Conservation (phyloP, 2,329 filamentous ascomycete genomes). For the Fusarium aywerte region DNA sequence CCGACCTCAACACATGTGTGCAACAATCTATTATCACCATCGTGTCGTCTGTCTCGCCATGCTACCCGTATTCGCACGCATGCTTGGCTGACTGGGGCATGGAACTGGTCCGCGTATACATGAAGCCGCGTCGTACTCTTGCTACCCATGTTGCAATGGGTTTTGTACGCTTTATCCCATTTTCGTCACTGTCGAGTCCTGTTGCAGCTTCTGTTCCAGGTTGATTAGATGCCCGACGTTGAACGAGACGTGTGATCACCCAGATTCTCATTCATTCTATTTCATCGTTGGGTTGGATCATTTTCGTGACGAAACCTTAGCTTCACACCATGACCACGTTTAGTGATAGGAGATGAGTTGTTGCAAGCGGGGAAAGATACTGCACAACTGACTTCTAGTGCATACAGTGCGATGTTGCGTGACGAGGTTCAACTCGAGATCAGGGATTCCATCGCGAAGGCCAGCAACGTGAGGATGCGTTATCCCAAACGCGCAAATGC, state of each 20-base stretch:
- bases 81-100: conserved; percentile 19
- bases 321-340: conserved; percentile 25
- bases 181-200: conserved; percentile 7
- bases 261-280: background rate
- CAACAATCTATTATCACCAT: conserved; percentile 10
- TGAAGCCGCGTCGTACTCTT: conserved; percentile 26
- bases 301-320: conserved; percentile 18
- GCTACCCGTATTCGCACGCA: conserved; percentile 39
- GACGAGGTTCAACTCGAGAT: background rate
- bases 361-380: conserved; percentile 35
- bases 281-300: background rate
- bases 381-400: conserved; percentile 4
- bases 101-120: conserved; percentile 12
- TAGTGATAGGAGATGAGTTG: conserved; percentile 3
- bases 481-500: conserved; percentile 26
- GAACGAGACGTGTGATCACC: background rate
- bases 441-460: conserved; percentile 16
- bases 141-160: conserved; percentile 10
- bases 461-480: conserved; percentile 29
- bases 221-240: background rate
- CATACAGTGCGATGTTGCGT: conserved; percentile 32
- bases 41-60: conserved; percentile 25
- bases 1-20: background rate
- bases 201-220: background rate
- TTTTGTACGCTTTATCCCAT: background rate